Evolutionary conservation across 1,139 yeast genomes (phyloP).

Genomic region (Diutina sp.): DNA sequence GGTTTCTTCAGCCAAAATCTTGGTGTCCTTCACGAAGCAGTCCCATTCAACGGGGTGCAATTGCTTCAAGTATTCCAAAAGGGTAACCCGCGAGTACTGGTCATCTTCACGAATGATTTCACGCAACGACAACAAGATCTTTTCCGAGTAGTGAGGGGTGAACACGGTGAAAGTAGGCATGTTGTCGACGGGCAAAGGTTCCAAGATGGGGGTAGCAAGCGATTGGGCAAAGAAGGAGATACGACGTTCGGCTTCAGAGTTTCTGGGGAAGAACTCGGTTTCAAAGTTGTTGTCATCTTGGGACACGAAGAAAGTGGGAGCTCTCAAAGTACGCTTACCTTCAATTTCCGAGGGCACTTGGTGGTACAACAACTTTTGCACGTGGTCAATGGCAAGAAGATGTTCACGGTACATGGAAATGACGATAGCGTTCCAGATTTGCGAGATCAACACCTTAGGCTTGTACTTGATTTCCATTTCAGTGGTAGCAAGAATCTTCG

Average conservation of each 20-base stretch:
- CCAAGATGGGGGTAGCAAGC: constrained; percentile 94
- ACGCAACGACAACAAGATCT: constrained; percentile 85
- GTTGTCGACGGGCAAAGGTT: constrained; percentile 96
- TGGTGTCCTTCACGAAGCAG: constrained; percentile 95
- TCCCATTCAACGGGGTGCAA: constrained; percentile 99
- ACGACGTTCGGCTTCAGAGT: constrained; percentile 98
- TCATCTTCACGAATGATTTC: constrained; percentile 98
- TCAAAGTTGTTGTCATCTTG: constrained; percentile 94
- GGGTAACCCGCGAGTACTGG: constrained; percentile 93
- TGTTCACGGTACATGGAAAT: constrained; percentile 98
- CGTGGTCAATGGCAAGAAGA: constrained; percentile 93
- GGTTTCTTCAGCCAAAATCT: constrained; percentile 95
- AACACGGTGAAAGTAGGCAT: constrained; percentile 98
- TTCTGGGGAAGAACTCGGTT: constrained; percentile 90
- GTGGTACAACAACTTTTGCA: constrained; percentile 89
- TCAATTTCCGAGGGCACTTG: constrained; percentile 96
- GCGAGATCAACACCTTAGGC: constrained; percentile 95
- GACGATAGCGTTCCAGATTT: constrained; percentile 97
- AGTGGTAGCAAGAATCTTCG: constrained; percentile 92
- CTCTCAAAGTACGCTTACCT: constrained; percentile 96
- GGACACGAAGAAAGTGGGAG: constrained; percentile 95
- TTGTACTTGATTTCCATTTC: constrained; percentile 98
- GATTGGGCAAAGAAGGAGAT: constrained; percentile 98
- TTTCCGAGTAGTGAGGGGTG: constrained; percentile 97
- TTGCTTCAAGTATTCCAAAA: constrained; percentile 92